phyloP scores from a whole-genome alignment of 1,284 basidiomycete species.

The Pyrrhoderma noxium region DNA sequence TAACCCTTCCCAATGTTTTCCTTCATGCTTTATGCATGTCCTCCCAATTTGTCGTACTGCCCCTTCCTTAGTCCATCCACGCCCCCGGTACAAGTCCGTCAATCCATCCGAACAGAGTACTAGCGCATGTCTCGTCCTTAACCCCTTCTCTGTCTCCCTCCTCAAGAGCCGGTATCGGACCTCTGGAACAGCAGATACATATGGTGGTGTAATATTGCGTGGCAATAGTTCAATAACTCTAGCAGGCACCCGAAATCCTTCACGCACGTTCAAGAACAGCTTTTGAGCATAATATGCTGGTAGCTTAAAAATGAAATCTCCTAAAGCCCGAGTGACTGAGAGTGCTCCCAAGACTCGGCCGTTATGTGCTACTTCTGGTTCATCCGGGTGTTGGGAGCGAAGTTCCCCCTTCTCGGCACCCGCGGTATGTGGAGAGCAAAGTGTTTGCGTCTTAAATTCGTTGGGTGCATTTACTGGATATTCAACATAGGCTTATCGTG shows the following conservation, averaged over 20 bases:
- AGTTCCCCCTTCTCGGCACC: conserved; percentile 52
- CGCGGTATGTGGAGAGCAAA: conserved; percentile 60
- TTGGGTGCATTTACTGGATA: conserved; percentile 43
- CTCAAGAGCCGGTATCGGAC: conserved; percentile 47
- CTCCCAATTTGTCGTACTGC: conserved; percentile 39
- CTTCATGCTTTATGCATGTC: conserved; percentile 8
- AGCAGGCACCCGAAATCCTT: conserved; percentile 52
- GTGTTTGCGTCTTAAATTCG: conserved; percentile 44
- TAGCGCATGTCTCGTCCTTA: conserved; percentile 37
- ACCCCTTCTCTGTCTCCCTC: background rate
- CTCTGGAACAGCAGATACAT: conserved; percentile 58
- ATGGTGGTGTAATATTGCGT: conserved; percentile 58
- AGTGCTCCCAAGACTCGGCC: conserved; percentile 61
- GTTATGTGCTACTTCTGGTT: conserved; percentile 54
- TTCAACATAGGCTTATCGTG: conserved; percentile 9
- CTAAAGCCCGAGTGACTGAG: conserved; percentile 40
- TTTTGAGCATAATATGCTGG: conserved; percentile 61
- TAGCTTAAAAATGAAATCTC: conserved; percentile 66
- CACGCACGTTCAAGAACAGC: conserved; percentile 57
- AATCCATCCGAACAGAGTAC: conserved; percentile 64
- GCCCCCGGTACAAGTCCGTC: conserved; percentile 46
- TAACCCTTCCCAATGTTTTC: conserved; percentile 5
- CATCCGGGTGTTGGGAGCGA: conserved; percentile 52
- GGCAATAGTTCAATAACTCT: conserved; percentile 60
- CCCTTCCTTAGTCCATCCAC: conserved; percentile 35